These are phyloP conservation scores for Rhodomyrtus tomentosa DNA, from an alignment of 345 rosid species.

Conservation along the genomic window DNA sequence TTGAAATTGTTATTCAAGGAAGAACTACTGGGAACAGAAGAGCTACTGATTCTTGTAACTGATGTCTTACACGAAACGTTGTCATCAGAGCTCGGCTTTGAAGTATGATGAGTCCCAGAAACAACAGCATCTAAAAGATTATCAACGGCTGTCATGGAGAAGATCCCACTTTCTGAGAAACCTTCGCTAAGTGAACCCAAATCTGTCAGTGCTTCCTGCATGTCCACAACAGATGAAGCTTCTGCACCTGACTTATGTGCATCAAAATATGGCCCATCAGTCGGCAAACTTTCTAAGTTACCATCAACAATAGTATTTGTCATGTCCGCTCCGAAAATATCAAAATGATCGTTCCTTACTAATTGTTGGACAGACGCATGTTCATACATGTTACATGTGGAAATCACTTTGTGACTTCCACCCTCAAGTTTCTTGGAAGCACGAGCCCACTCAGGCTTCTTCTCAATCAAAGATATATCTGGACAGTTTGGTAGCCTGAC, in stretches of 20 bases:
- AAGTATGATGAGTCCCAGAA: conserved; percentile 36
- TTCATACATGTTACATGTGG: conserved; percentile 9
- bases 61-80: conserved; percentile 54
- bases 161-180: conserved; percentile 13
- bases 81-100: conserved; percentile 66
- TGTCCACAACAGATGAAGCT: conserved; percentile 15
- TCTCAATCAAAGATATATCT: conserved; percentile 4
- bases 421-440: conserved; percentile 9
- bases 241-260: conserved; percentile 22
- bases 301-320: conserved; percentile 32
- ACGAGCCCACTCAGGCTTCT: conserved; percentile 1
- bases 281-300: conserved; percentile 19
- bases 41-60: conserved; percentile 46
- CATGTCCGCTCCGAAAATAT: conserved; percentile 60
- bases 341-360: conserved; percentile 58
- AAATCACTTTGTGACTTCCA: conserved; percentile 9
- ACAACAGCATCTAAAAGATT: conserved; percentile 93
- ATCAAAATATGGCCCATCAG: conserved; percentile 12
- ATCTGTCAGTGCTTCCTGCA: conserved; percentile 19
- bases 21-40: conserved; percentile 42
- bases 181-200: conserved; percentile 23
- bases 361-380: conserved; percentile 18
- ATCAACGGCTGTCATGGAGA: conserved; percentile 31
- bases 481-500: neutral
- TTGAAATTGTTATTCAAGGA: conserved; percentile 8